Evolutionary conservation across 2,329 filamentous ascomycete genomes (phyloP), one percentile per base, ranked within the genome.

Genomic region (Conoideocrella luteorostrata): DNA sequence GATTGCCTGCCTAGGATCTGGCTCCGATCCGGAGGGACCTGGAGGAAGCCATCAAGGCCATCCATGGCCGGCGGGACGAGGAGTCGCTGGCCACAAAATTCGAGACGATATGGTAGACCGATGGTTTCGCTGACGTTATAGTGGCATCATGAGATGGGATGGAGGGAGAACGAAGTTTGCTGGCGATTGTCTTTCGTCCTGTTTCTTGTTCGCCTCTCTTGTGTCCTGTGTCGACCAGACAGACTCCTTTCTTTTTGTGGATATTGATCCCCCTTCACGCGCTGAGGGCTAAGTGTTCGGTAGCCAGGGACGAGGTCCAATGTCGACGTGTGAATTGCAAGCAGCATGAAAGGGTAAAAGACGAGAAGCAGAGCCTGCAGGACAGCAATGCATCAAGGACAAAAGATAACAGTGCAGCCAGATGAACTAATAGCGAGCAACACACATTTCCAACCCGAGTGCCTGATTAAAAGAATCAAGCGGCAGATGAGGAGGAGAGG

Each of bases 1-100:
- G 69, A 52, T 39, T 71, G 66, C 50, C 71, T 63, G 34, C 71
- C 71, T 40, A 77, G 65, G 34, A 77, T 71, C 48, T 71, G 69
- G 43, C 65, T 66, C 39, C 72, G 62, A 43, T 77, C 73, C 28
- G 73, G 73, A 34, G 73, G 73, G 30, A 72, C 66, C 54, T 74
- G 56, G 53, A 77, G 63, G 47, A 68, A 55, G 23, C 73, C 72
- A 49, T 74, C 70, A 41, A 69, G 54, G 46, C 52, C 56, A 29
- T 69, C 65, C 63, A 67, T 67, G 48, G 46, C 54, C 40, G 44
- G 42, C 34, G 32, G 32, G 15, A 40, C 41, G 32, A n/a, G 18
- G 30, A 39, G 30, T 37, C 30, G 42, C 33, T 21, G 44, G 46
- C 30, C 28, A 24, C 7, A 35, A 21, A 32, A 33, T 37, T 36